Base-by-base conservation (phyloP, 768 basidiomycete species). In the Crepidotus variabilis region DNA sequence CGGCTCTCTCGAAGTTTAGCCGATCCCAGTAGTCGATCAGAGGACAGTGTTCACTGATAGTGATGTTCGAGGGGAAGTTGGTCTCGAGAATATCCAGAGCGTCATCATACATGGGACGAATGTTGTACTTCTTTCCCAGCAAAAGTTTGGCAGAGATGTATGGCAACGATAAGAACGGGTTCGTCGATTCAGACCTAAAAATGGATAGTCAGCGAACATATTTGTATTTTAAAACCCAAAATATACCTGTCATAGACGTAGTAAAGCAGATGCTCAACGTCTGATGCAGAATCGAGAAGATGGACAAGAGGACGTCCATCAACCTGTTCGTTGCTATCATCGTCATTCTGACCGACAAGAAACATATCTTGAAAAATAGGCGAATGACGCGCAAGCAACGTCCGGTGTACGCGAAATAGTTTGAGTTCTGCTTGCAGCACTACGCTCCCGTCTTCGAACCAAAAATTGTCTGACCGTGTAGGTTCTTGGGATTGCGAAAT, bases 361-460 rank as follows among this genome's bases (percentile, higher is more conserved):
- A 65, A 60, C 60, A 65, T 61, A 51, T 64, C 64, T 2, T 22
- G 50, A 22, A 67, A 65, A 24, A 67, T 55, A 6, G 53, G 18
- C 14, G 62, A 65, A 13, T 60, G 54, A 2, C 24, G 51, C 0
- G 54, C 39, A 13, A 65, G 54, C 10, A 61, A 47, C 18, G 62
- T 52, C 1, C 43, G 54, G 48, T 64, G 59, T 1, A 64, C 58
- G 7, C 57, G 45, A 47, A 59, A 63, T 23, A 45, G 50, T 1
- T 35, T 58, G 13, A 50, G 34, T 21, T 57, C 50, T 2, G 56
- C 60, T 43, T 61, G 51, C 10, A 63, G 50, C 13, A 63, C 47
- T 8, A 63, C 46, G 39, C 49, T 63, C 0, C 60, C 62, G 32
- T 63, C 62, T 13, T 57, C 52, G 22, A 63, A 63, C 60, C 60